phyloP scores from a whole-genome alignment of 768 basidiomycete genomes.

The Paxillus involutus region DNA sequence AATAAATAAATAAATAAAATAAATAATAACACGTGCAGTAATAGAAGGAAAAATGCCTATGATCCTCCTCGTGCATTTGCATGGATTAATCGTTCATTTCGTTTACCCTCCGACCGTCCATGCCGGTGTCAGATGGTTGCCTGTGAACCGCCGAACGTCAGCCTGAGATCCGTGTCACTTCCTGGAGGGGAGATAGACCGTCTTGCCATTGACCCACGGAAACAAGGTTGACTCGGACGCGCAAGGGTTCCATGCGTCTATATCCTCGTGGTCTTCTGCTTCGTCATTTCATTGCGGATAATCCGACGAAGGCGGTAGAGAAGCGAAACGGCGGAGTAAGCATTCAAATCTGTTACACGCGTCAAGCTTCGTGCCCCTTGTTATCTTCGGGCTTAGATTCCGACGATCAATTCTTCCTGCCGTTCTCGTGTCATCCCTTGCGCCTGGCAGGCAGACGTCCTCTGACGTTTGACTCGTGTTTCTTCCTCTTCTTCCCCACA shows the following conservation, averaged over 20 bases:
- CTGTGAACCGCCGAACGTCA: conserved; percentile 20
- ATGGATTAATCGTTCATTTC: background rate
- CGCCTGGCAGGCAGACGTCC: too few species aligned
- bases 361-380: conserved; percentile 8
- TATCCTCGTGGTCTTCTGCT: background rate
- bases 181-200: background rate
- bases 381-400: conserved; percentile 18
- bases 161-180: background rate
- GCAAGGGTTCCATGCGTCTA: background rate
- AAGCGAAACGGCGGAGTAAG: background rate
- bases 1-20: too few species aligned
- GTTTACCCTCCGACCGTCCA: background rate
- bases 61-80: background rate
- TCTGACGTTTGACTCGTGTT: conserved; percentile 2
- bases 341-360: background rate
- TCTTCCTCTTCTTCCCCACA: conserved; percentile 19
- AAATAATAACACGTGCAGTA: too few species aligned
- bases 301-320: conserved; percentile 3
- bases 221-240: background rate
- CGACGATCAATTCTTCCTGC: conserved; percentile 14
- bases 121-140: background rate
- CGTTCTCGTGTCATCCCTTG: background rate
- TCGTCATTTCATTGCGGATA: conserved; percentile 5
- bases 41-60: too few species aligned
- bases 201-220: background rate